Percentiles rank a stretch among this genome's conserved stretches.
These are phyloP conservation scores for Alliaria petiolata DNA, from an alignment of 345 rosid species.

Conservation along the genomic window DNA sequence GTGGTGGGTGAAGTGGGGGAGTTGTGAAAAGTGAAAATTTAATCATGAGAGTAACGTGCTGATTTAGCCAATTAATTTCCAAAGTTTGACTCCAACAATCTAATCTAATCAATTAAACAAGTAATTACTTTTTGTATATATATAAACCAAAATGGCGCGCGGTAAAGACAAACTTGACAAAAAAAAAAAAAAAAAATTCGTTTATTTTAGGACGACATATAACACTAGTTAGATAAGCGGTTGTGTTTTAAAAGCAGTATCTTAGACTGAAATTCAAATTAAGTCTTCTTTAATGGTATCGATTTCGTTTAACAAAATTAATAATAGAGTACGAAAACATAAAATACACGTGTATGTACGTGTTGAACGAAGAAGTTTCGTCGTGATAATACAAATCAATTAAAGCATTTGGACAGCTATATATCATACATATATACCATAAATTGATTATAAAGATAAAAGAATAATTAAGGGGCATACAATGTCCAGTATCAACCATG, in stretches of 20 bases:
- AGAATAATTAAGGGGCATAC: slow-evolving; percentile 19
- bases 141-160: slow-evolving; percentile 9
- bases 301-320: neutral
- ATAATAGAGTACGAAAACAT: neutral
- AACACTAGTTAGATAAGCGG: neutral
- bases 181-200: neutral
- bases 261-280: neutral
- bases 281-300: neutral
- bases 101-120: neutral
- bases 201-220: neutral
- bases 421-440: neutral
- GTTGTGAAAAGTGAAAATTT: slow-evolving; percentile 31
- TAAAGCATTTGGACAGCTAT: slow-evolving; percentile 28
- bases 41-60: slow-evolving; percentile 38
- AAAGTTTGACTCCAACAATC: slow-evolving; percentile 19
- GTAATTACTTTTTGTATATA: slow-evolving; percentile 4
- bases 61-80: slow-evolving; percentile 25
- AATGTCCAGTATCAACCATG: slow-evolving; percentile 34
- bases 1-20: slow-evolving; percentile 37
- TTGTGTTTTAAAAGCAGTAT: neutral
- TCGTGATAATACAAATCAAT: neutral
- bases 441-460: neutral
- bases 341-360: too few species aligned
- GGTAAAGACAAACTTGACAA: slow-evolving; percentile 10
- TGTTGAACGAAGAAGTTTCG: slow-evolving; percentile 1